Conservation (phyloP, 2,329 filamentous ascomycete species). For the Trematosphaeria pertusa region DNA sequence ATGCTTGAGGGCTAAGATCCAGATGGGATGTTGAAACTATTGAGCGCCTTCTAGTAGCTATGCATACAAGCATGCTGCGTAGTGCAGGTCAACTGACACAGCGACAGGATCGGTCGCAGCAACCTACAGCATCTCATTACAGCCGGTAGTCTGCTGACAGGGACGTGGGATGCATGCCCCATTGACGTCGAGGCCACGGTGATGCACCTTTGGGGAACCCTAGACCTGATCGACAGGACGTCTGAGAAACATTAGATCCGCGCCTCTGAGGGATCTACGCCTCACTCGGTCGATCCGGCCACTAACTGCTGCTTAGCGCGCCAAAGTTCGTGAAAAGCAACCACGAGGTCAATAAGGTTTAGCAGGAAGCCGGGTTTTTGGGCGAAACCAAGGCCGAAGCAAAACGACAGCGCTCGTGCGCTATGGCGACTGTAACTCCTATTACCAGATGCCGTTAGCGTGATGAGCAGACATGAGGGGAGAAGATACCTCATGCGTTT, state of each 20-base stretch:
- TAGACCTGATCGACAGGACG: constrained; percentile 6
- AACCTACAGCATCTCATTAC: constrained; percentile 1
- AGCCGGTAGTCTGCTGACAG: neutral
- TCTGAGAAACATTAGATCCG: neutral
- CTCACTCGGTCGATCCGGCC: neutral
- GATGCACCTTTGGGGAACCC: neutral
- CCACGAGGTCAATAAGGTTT: constrained; percentile 7
- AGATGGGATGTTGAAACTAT: too few species aligned
- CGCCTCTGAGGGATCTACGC: constrained; percentile 6
- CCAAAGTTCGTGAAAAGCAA: neutral
- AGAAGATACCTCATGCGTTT: neutral
- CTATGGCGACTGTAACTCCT: constrained; percentile 3
- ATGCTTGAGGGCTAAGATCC: too few species aligned
- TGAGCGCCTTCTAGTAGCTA: neutral
- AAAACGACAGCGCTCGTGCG: neutral
- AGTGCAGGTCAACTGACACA: neutral
- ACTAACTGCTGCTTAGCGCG: neutral
- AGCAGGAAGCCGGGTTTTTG: neutral
- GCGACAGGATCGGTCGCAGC: neutral
- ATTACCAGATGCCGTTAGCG: neutral
- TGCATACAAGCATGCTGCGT: neutral
- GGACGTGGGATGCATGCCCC: neutral
- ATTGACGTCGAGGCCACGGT: neutral
- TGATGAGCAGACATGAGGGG: neutral
- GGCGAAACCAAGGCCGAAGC: neutral